Base-by-base conservation (phyloP, 176 grass and related monocot species). In the Oryza nivara region DNA sequence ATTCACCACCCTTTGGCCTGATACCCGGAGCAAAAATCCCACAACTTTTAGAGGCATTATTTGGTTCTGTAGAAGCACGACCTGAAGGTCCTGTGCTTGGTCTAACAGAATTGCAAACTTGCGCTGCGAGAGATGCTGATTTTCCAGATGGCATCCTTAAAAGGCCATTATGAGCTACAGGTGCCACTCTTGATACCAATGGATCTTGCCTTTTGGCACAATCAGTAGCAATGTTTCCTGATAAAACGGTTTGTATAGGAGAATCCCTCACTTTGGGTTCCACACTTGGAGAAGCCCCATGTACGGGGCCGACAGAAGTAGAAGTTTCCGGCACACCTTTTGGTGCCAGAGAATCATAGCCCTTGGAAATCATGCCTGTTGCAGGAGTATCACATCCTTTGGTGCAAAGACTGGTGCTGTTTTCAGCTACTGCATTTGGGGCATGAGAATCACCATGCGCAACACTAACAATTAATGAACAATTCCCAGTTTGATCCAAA, bases 151-250 rank as follows among this genome's bases (percentile, higher is more conserved):
- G 13, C 9, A 41, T 69, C 74, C 63, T 87, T 75, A 87, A 36
- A 83, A 83, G 84, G 17, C 30, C 79, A 54, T 75, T 51, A 80
- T 9, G 38, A 80, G 70, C 74, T 63, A 82, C 68, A 74, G 84
- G 84, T 71, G 80, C 51, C 81, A 87, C 47, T 83, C 80, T 90
- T 74, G 64, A 49, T 75, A 72, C 75, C 74, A 23, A 83, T 51
- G 80, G 46, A 80, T 83, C 49, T 60, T 25, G 69, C 51, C 80
- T 83, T 79, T 90, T 87, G 30, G 75, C 40, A 79, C 28, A 67
- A 41, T 7, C 23, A 11, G 34, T 48, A 75, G 49, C 80, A 74
- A 60, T 70, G 70, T 25, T 87, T 75, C 58, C 64, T 65, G 61
- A 80, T 80, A 68, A 32, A 64, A 65, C 23, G 22, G 68, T 83